These are phyloP conservation scores for Talaromyces sp. DNA, from an alignment of 2,329 filamentous ascomycete genomes.

Conservation along the genomic window DNA sequence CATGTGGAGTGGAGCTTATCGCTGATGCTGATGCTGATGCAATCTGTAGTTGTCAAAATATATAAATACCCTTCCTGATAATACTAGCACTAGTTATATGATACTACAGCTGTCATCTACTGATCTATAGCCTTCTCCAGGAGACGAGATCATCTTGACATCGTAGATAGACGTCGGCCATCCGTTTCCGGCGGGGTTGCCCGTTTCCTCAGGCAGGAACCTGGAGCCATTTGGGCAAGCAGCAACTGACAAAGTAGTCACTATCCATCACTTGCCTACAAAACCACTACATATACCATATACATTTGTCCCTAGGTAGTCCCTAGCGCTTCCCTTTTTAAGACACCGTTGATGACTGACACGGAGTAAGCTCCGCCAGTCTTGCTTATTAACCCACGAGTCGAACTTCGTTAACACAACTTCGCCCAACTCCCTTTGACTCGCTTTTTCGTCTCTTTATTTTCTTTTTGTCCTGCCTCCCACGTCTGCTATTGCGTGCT, in stretches of 20 bases:
- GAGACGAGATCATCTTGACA: not conserved
- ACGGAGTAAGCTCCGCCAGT: not conserved
- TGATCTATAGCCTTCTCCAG: no score
- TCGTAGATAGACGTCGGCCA: not conserved
- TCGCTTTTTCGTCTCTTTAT: not conserved
- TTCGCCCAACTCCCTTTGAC: not conserved
- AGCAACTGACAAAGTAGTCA: not conserved
- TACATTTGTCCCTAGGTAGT: no score
- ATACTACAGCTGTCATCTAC: not conserved
- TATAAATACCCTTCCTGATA: not conserved
- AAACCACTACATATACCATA: no score
- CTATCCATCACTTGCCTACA: no score
- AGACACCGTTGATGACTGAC: conserved; percentile 9
- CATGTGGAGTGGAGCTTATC: not conserved
- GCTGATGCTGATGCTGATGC: no score
- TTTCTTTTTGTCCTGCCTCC: not conserved
- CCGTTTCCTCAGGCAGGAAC: not conserved
- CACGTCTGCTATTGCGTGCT: not conserved
- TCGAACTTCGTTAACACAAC: no score
- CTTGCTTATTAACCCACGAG: not conserved
- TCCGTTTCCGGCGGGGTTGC: conserved; percentile 9
- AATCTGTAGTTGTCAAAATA: not conserved
- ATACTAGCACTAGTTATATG: not conserved
- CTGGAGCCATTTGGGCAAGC: not conserved
- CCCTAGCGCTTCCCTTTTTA: conserved; percentile 1